Evolutionary conservation across 352 stramenopile genomes (phyloP), one percentile per base, ranked within the genome.

Genomic region (Globisporangium sylvaticum): DNA sequence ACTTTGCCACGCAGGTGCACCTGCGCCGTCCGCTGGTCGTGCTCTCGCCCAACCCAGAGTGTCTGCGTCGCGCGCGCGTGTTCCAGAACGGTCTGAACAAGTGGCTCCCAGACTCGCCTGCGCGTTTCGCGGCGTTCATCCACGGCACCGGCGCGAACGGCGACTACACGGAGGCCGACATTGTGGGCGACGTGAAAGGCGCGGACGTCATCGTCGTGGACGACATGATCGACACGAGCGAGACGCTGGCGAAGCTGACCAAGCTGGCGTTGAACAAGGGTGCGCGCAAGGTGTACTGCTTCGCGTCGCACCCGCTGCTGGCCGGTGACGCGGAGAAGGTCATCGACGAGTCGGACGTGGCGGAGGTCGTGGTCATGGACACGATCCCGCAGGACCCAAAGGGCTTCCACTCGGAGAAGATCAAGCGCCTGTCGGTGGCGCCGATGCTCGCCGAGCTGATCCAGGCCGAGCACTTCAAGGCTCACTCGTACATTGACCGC

Each of bases 121-220:
- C 87, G 14, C 83, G 83, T 52, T 93, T 96, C 50, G 89, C 87
- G 2, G 83, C 89, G 53, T 94, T 91, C 72, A 93, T 95, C 68
- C 86, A 89, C 58, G 88, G 84, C 48, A 88, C 79, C 9, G 78
- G 81, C 58, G 69, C 70, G 52, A 74, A 76, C 48, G 79, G 79
- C 24, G 81, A 91, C 60, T 78, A 80, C 66, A 84, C 80, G n/a
- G 72, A 74, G n/a, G 80, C 85, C 1, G 85, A 96, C 60, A 92
- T 97, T 58, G 84, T 97, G 20, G 91, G 91, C 20, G 88, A 98
- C 50, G 83, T 98, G 22, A 82, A 92, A 31, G 91, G 88, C 27
- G 83, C 84, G 31, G 90, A 97, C 65, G 88, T 96, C 46, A 95
- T 98, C 68, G 85, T 98, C 44, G 90, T 98, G 29, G 92, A 98